These are phyloP conservation scores for Trifolium pratense DNA, from an alignment of 306 rosid genomes.

Conservation along the genomic window DNA sequence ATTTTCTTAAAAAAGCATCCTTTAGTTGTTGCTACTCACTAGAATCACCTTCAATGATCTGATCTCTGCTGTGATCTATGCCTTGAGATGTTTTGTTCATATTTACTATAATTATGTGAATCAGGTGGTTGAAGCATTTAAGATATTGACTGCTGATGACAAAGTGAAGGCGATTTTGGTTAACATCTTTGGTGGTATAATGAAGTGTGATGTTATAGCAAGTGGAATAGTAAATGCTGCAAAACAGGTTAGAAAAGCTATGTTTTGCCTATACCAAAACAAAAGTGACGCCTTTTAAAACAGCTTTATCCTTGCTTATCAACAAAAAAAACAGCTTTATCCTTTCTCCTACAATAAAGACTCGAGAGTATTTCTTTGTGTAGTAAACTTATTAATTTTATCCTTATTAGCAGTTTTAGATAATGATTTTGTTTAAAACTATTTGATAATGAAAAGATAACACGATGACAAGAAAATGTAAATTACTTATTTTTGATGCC, in stretches of 20 bases:
- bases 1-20: neutral
- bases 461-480: slow-evolving; percentile 19
- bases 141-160: slow-evolving; percentile 93
- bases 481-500: slow-evolving; percentile 14
- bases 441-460: slow-evolving; percentile 6
- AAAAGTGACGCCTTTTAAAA: neutral
- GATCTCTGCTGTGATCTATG: neutral
- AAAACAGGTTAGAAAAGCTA: slow-evolving; percentile 63
- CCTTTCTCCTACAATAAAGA: slow-evolving; percentile 5
- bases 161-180: slow-evolving; percentile 98
- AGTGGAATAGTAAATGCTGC: slow-evolving; percentile 99
- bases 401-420: slow-evolving; percentile 11
- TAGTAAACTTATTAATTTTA: slow-evolving; percentile 13
- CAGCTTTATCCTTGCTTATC: slow-evolving; percentile 25
- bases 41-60: slow-evolving; percentile 15
- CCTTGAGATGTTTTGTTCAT: slow-evolving; percentile 24
- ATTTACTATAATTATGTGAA: slow-evolving; percentile 36
- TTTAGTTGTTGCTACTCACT: slow-evolving; percentile 26
- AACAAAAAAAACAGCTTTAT: slow-evolving; percentile 17
- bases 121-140: slow-evolving; percentile 97
- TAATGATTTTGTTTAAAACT: slow-evolving; percentile 7
- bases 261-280: neutral
- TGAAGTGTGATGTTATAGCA: slow-evolving; percentile 98
- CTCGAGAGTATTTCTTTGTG: neutral
- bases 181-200: slow-evolving; percentile 96